These are phyloP conservation scores for Saccharomyces hybrid DNA, from an alignment of 1,139 yeast species.

Conservation along the genomic window DNA sequence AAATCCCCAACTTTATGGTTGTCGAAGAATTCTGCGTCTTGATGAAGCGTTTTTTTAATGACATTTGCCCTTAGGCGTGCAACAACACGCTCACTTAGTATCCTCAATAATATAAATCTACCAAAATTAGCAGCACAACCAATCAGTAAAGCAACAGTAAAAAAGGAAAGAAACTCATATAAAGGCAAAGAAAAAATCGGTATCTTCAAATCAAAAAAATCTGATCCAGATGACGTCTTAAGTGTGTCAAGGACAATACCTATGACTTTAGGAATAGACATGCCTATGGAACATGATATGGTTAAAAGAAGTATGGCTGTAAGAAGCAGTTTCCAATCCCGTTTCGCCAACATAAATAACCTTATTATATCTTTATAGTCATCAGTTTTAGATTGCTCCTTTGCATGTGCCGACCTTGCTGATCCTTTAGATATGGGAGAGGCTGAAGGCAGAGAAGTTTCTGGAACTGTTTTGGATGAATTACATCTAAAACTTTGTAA, in stretches of 20 bases:
- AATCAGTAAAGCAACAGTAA: conserved; percentile 50
- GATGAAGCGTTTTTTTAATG: conserved; percentile 68
- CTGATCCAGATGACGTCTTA: conserved; percentile 33
- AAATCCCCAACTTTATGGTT: conserved; percentile 90
- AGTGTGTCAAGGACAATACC: conserved; percentile 70
- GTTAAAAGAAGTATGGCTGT: conserved; percentile 57
- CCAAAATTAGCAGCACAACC: conserved; percentile 80
- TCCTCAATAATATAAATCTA: conserved; percentile 62
- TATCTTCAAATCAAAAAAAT: conserved; percentile 33
- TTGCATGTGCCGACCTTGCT: background rate
- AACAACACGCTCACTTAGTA: conserved; percentile 80
- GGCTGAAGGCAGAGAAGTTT: background rate
- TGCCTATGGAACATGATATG: conserved; percentile 52
- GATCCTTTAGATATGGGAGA: background rate
- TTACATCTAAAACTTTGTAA: background rate
- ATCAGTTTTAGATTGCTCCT: conserved; percentile 16
- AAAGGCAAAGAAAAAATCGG: conserved; percentile 42
- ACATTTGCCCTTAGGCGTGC: conserved; percentile 72
- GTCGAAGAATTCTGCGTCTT: conserved; percentile 90
- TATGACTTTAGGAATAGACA: conserved; percentile 74
- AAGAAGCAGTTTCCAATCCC: conserved; percentile 45
- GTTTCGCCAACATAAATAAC: conserved; percentile 42
- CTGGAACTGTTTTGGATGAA: background rate
- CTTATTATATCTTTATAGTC: conserved; percentile 44
- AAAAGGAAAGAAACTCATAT: conserved; percentile 41